These are phyloP conservation scores for Stephanodiscus minutulus DNA, from an alignment of 108 stramenopile species.

Conservation along the genomic window DNA sequence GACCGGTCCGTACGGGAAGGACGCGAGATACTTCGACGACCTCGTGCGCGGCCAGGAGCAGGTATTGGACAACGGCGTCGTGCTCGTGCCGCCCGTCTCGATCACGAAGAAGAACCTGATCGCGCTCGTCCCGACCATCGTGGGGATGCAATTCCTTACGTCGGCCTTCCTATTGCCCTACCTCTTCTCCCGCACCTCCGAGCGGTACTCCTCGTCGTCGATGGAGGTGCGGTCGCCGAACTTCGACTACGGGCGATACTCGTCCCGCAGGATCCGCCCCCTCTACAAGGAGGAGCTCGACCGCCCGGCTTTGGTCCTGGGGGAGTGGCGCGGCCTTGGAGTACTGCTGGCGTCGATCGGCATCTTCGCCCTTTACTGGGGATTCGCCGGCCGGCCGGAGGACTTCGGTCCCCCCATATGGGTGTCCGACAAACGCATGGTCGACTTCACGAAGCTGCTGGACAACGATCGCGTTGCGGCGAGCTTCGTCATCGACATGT, in stretches of 20 bases:
- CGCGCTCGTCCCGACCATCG: conserved; percentile 65
- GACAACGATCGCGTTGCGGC: conserved; percentile 84
- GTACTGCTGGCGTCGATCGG: conserved; percentile 66
- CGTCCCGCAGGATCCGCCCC: conserved; percentile 14
- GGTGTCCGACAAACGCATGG: conserved; percentile 57
- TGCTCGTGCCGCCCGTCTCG: conserved; percentile 27
- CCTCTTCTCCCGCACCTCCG: conserved; percentile 65
- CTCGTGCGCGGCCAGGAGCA: conserved; percentile 32
- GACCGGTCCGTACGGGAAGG: conserved; percentile 10
- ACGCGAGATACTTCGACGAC: conserved; percentile 31
- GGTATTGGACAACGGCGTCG: conserved; percentile 30
- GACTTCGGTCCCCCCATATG: conserved; percentile 65
- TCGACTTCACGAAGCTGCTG: conserved; percentile 63
- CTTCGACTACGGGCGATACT: conserved; percentile 1
- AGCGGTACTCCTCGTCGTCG: conserved; percentile 30
- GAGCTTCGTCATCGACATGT: conserved; percentile 82
- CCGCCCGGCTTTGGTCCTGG: conserved; percentile 27
- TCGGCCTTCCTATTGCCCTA: conserved; percentile 85
- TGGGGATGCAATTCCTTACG: conserved; percentile 91
- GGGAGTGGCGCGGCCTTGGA: conserved; percentile 67
- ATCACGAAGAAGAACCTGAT: conserved; percentile 65
- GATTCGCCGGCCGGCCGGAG: conserved; percentile 53
- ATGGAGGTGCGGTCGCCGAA: conserved; percentile 39
- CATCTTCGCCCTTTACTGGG: conserved; percentile 69
- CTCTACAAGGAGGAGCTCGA: conserved; percentile 46